Percentiles rank a stretch among this genome's conserved stretches.
These are phyloP conservation scores for Ogataea parapolymorpha DNA, from an alignment of 805 yeast genomes.

Conservation along the genomic window DNA sequence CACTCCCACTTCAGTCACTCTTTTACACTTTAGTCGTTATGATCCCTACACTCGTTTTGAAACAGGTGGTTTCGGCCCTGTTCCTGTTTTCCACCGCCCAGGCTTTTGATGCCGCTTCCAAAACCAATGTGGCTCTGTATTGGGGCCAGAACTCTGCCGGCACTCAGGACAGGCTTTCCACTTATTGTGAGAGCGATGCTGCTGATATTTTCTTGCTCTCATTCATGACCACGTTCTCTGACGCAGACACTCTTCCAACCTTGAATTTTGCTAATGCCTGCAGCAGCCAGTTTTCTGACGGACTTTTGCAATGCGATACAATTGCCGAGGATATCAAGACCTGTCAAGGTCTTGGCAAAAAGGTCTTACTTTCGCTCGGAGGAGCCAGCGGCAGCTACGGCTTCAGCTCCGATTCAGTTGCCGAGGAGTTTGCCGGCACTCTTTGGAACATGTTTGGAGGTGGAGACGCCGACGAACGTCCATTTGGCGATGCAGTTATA, in stretches of 20 bases:
- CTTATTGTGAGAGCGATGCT: slow-evolving; percentile 64
- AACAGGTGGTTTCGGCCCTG: slow-evolving; percentile 12
- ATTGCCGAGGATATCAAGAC: slow-evolving; percentile 62
- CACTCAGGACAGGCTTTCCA: slow-evolving; percentile 41
- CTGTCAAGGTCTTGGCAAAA: slow-evolving; percentile 79
- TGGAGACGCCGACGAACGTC: slow-evolving; percentile 47
- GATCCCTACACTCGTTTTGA: slow-evolving; percentile 9
- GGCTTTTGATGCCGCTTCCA: slow-evolving; percentile 37
- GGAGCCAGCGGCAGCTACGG: slow-evolving; percentile 66
- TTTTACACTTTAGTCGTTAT: slow-evolving; percentile 3
- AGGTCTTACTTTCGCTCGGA: slow-evolving; percentile 72
- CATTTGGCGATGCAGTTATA: slow-evolving; percentile 69
- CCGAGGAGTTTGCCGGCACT: slow-evolving; percentile 54
- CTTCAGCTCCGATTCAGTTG: slow-evolving; percentile 48
- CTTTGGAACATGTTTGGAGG: slow-evolving; percentile 64
- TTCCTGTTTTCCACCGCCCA: slow-evolving; percentile 11
- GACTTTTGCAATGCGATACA: slow-evolving; percentile 38
- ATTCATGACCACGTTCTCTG: slow-evolving; percentile 63
- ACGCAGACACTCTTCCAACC: slow-evolving; percentile 34
- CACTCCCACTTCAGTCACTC: slow-evolving; percentile 1
- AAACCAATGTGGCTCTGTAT: slow-evolving; percentile 68
- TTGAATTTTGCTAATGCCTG: slow-evolving; percentile 59
- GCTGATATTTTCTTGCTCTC: slow-evolving; percentile 74
- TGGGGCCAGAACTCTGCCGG: slow-evolving; percentile 91
- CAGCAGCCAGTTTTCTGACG: slow-evolving; percentile 37